A percentile compares a stretch with the other conserved stretches of the same genome.
These are phyloP conservation scores for Coccomyxa sp. DNA, from an alignment of 139 green algal genomes.

Conservation along the genomic window DNA sequence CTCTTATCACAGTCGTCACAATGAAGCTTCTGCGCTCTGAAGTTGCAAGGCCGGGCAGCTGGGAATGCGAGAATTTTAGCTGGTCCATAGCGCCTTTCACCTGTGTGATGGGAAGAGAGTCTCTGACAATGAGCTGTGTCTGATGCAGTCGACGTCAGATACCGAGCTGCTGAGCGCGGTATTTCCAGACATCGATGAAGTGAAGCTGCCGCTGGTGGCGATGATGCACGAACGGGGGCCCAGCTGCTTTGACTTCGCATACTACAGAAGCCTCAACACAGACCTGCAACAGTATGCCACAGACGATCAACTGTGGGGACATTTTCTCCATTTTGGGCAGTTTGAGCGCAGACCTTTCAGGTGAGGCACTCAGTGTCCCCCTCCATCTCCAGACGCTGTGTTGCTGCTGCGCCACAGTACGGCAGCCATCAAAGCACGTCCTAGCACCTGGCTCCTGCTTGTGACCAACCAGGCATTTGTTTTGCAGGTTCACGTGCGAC, in stretches of 20 bases:
- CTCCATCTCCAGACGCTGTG: not conserved
- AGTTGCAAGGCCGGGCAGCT: too few species aligned
- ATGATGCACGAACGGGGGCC: constrained; percentile 40
- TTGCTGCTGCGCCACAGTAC: not conserved
- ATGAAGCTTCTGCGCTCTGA: too few species aligned
- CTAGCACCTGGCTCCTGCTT: too few species aligned
- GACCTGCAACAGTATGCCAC: constrained; percentile 34
- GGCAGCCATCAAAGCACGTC: not conserved
- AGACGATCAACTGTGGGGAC: constrained; percentile 47
- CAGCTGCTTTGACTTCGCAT: constrained; percentile 56
- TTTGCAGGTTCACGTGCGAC: constrained; percentile 16
- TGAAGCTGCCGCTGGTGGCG: constrained; percentile 4
- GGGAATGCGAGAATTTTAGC: too few species aligned
- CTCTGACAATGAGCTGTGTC: not conserved
- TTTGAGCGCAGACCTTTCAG: constrained; percentile 55
- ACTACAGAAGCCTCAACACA: constrained; percentile 46
- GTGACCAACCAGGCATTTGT: too few species aligned
- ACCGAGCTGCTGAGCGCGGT: not conserved
- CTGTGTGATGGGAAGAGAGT: not conserved
- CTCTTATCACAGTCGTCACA: not conserved
- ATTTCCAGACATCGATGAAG: not conserved
- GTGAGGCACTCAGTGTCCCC: not conserved
- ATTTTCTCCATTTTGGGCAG: constrained; percentile 66
- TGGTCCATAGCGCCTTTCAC: not conserved
- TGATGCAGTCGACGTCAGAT: not conserved